Evolutionary conservation across 495 filamentous ascomycete genomes (phyloP).

Genomic region (Penicillium soppii): DNA sequence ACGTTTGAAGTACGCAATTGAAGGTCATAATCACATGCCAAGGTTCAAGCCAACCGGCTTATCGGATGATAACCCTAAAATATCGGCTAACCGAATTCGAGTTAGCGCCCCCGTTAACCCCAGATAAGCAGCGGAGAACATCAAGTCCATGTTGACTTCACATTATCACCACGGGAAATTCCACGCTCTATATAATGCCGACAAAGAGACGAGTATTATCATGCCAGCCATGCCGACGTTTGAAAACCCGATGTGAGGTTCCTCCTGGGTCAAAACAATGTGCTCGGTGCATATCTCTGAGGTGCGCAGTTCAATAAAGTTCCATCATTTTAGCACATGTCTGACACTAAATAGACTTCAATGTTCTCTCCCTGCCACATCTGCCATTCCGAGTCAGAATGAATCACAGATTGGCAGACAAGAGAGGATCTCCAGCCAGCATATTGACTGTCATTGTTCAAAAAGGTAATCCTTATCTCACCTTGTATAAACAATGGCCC

Average conservation of each 20-base stretch:
- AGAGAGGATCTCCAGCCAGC: neutral
- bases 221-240: conserved; percentile 5
- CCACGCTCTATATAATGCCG: conserved; percentile 1
- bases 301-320: neutral
- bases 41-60: too few species aligned
- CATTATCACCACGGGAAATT: neutral
- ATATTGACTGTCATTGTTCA: neutral
- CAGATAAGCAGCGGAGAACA: conserved; percentile 13
- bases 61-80: conserved; percentile 1
- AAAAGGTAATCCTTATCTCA: neutral
- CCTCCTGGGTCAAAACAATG: conserved; percentile 6
- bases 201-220: conserved; percentile 6
- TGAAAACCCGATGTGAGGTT: conserved; percentile 11
- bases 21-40: too few species aligned
- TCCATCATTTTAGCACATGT: neutral
- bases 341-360: neutral
- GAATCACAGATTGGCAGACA: neutral
- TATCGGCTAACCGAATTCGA: conserved; percentile 5
- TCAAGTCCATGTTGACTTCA: conserved; percentile 4
- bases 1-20: too few species aligned
- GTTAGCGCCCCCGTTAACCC: conserved; percentile 4
- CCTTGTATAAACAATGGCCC: neutral
- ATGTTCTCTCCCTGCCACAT: conserved; percentile 6
- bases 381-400: neutral
- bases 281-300: conserved; percentile 7